phyloP scores from a whole-genome alignment of 2,329 filamentous ascomycete genomes.

The Diaporthe eres region DNA sequence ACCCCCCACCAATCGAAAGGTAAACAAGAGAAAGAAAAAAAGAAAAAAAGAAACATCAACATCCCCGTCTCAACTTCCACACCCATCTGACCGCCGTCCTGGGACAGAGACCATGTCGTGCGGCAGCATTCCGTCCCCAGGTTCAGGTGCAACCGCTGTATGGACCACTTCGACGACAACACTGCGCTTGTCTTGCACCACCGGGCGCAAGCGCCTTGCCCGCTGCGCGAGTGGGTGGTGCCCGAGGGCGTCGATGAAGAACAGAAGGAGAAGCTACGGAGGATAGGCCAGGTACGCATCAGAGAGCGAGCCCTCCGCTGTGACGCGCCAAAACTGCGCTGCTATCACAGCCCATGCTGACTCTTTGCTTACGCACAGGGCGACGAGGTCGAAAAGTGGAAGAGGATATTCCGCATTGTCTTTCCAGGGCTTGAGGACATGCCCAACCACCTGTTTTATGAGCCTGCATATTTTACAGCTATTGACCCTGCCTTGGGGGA shows the following conservation, averaged over 20 bases:
- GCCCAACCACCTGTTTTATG: conserved; percentile 24
- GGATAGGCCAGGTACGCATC: conserved; percentile 42
- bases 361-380: conserved; percentile 11
- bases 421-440: conserved; percentile 28
- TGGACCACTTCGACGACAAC: conserved; percentile 45
- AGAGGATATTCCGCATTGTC: conserved; percentile 37
- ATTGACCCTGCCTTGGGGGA: conserved; percentile 34
- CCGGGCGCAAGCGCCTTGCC: conserved; percentile 51
- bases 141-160: conserved; percentile 47
- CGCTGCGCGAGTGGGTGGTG: conserved; percentile 60
- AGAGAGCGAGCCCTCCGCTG: conserved; percentile 34
- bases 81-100: not conserved
- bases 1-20: not conserved
- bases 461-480: conserved; percentile 28
- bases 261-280: conserved; percentile 45
- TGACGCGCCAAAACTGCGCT: too few relatives aligned
- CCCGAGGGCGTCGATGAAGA: conserved; percentile 62
- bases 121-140: conserved; percentile 47
- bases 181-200: conserved; percentile 46
- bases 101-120: conserved; percentile 49
- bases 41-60: not conserved
- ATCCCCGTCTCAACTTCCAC: too few relatives aligned
- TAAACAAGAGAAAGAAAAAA: not conserved
- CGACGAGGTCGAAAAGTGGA: conserved; percentile 38
- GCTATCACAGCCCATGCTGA: conserved; percentile 32